phyloP scores from a whole-genome alignment of 805 yeast genomes.

The Candida michaelii region DNA sequence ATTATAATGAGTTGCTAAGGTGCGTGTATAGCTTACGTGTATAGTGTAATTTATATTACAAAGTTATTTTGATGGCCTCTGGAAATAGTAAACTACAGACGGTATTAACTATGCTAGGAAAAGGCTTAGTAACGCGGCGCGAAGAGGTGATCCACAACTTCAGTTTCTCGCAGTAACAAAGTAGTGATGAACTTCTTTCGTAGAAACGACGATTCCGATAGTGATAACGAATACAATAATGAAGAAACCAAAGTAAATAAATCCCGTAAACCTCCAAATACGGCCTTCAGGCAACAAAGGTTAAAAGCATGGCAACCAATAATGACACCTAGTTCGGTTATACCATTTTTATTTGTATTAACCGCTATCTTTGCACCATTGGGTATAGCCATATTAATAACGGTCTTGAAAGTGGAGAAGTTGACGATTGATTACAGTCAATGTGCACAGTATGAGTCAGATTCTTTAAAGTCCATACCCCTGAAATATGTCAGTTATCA shows the following conservation, averaged over 20 bases:
- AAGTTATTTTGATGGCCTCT: no score
- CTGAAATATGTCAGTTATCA: conserved; percentile 55
- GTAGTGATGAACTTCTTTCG: conserved; percentile 37
- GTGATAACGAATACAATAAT: conserved; percentile 23
- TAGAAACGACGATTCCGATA: conserved; percentile 21
- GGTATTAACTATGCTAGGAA: no score
- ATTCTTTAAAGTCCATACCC: conserved; percentile 54
- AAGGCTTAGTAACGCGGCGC: no score
- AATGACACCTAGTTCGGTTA: conserved; percentile 84
- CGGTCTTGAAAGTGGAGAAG: conserved; percentile 79
- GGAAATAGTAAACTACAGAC: no score
- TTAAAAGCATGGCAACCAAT: conserved; percentile 82
- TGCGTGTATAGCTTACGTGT: neutral
- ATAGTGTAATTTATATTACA: neutral
- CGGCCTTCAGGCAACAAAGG: conserved; percentile 78
- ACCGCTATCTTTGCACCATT: conserved; percentile 86
- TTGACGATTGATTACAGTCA: conserved; percentile 71
- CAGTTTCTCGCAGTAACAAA: no score
- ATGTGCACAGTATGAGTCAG: conserved; percentile 55
- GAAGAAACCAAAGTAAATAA: conserved; percentile 24
- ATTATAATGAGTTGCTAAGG: neutral
- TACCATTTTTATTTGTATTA: conserved; percentile 74
- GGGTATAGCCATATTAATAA: conserved; percentile 79
- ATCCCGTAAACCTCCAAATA: conserved; percentile 51
- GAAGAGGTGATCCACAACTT: no score